Evolutionary conservation across 768 basidiomycete genomes (phyloP).

Genomic region (Dioszegia aurantiaca): DNA sequence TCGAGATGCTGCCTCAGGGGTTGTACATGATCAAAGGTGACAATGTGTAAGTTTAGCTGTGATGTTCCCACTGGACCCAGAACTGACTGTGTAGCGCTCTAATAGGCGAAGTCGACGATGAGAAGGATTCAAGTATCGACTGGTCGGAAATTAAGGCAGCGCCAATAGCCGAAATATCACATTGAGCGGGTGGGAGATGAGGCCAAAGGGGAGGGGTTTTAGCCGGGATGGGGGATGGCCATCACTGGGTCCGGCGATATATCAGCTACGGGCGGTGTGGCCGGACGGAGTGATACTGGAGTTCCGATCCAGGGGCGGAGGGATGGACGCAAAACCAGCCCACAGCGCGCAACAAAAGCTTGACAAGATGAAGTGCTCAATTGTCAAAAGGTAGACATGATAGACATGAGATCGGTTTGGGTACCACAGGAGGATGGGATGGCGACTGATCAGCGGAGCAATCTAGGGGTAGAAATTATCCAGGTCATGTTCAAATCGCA

Average conservation of each 20-base stretch:
- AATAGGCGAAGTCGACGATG: slow-evolving; percentile 57
- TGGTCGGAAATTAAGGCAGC: slow-evolving; percentile 78
- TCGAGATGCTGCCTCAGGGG: slow-evolving; percentile 90
- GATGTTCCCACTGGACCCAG: too few species aligned
- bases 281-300: too few species aligned
- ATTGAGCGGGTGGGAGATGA: slow-evolving; percentile 19
- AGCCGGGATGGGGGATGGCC: too few species aligned
- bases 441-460: too few species aligned
- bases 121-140: slow-evolving; percentile 81
- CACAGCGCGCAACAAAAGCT: slow-evolving; percentile 16
- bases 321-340: not conserved
- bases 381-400: slow-evolving; percentile 22
- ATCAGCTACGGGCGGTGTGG: too few species aligned
- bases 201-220: not conserved
- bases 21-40: slow-evolving; percentile 97
- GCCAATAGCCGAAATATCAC: slow-evolving; percentile 59
- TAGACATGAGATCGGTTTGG: not conserved
- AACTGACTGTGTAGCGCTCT: slow-evolving; percentile 46
- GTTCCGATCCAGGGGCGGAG: too few species aligned
- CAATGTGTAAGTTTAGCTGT: slow-evolving; percentile 78
- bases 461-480: too few species aligned
- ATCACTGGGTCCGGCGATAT: too few species aligned
- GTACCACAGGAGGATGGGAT: too few species aligned
- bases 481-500: too few species aligned
- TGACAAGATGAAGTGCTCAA: slow-evolving; percentile 43